Evolutionary conservation across 2,329 filamentous ascomycete species (phyloP), one percentile per base, ranked within the genome.

Genomic region (Diaporthe capsici): DNA sequence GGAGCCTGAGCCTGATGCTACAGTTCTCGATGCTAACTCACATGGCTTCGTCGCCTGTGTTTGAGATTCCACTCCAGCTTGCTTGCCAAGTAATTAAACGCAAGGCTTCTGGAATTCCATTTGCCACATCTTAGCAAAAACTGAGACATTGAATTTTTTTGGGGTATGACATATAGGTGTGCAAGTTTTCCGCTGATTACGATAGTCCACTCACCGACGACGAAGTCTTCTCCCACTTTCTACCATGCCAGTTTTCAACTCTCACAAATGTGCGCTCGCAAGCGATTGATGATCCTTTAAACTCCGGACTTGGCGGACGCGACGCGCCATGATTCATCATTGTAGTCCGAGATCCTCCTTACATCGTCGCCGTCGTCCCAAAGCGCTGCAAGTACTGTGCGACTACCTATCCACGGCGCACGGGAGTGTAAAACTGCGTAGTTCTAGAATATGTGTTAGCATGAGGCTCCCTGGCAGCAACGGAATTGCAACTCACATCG

Each of bases 351-450:
- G 31, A 82, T 75, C 51, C 81, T 78, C 12, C 72, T 77, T 4
- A 12, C 28, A 9, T 20, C 34, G 10, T 22, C 20, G 15, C 78
- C 76, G 17, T 80, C 77, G 49, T 84, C 80, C 82, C 82, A 84
- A 17, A 83, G 73, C 3, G 82, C 81, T 9, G 83, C 82, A 1
- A 84, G 71, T 5, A 84, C 81, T 49, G 78, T 79, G 68, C 82
- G 80, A 20, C 80, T 77, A 0, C 82, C 82, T 22, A 78, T 80
- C 82, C 82, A 84, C 0, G 82, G 78, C 6, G 67, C 74, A 2
- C 82, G 78, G 1, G 82, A 83, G 75, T 84, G 82, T 79, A 82
- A 80, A 1, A 83, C 82, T 8, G 82, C 82, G 63, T 81, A 83
- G 60, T 84, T 84, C 81, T 83, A 68, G 20, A 4, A 4, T 1